Conservation (phyloP, 2,329 filamentous ascomycete species). For the Fusarium albosuccineum region DNA sequence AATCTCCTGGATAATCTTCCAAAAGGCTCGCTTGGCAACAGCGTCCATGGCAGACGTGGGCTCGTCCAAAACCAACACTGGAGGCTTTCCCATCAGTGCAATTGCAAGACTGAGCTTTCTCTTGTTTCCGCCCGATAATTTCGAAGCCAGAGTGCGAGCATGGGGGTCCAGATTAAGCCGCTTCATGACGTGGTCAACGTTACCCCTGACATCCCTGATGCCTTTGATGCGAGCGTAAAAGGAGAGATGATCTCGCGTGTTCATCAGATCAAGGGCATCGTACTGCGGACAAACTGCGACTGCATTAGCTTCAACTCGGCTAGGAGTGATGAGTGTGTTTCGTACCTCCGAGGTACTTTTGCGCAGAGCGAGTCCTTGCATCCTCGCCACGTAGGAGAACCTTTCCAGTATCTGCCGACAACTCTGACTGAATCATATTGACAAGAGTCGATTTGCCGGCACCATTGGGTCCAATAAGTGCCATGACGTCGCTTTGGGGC, state of each 20-base stretch:
- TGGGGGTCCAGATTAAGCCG: constrained; percentile 80
- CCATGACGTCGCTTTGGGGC: constrained; percentile 76
- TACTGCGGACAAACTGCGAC: constrained; percentile 84
- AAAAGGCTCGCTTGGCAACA: constrained; percentile 87
- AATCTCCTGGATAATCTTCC: constrained; percentile 81
- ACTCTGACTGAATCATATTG: constrained; percentile 1
- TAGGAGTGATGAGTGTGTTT: constrained; percentile 76
- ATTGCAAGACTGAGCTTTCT: constrained; percentile 86
- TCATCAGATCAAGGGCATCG: constrained; percentile 88
- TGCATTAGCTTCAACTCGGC: neutral
- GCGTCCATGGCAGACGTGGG: constrained; percentile 88
- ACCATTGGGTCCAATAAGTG: constrained; percentile 81
- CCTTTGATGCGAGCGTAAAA: constrained; percentile 88
- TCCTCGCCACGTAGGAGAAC: constrained; percentile 82
- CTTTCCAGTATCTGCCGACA: constrained; percentile 58
- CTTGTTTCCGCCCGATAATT: constrained; percentile 88
- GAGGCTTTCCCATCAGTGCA: constrained; percentile 87
- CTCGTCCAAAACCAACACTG: constrained; percentile 85
- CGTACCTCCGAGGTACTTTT: constrained; percentile 74
- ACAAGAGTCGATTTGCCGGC: constrained; percentile 84
- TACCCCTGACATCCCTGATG: constrained; percentile 76
- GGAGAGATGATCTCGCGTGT: constrained; percentile 80
- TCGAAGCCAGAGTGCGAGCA: constrained; percentile 76
- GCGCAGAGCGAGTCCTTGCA: constrained; percentile 67
- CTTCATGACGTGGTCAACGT: constrained; percentile 77